Evolutionary conservation across 768 basidiomycete species (phyloP).

Genomic region (Suillus subluteus): DNA sequence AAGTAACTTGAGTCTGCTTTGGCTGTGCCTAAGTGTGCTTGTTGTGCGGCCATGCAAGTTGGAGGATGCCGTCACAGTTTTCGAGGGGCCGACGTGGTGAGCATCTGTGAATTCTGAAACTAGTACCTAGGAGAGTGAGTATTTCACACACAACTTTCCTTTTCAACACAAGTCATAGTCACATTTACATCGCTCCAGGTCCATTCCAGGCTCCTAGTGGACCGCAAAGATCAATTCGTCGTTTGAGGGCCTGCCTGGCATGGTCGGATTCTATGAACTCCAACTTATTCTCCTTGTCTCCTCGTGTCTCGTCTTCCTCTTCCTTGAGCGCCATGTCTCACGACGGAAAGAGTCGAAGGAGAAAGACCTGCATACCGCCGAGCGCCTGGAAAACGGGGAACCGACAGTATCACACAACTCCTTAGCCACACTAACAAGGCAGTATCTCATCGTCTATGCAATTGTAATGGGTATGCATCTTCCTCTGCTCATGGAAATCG

Average conservation of each 20-base stretch:
- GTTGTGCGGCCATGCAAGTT: not conserved
- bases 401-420: slow-evolving; percentile 24
- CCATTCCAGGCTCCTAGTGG: not conserved
- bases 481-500: not conserved
- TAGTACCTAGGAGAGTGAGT: not conserved
- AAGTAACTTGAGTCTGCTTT: not conserved
- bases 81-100: not conserved
- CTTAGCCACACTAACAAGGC: slow-evolving; percentile 41
- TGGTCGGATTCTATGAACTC: slow-evolving; percentile 44
- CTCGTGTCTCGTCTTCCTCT: slow-evolving; percentile 38
- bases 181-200: no score
- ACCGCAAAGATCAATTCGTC: not conserved
- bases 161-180: not conserved
- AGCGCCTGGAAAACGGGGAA: slow-evolving; percentile 37
- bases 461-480: slow-evolving; percentile 67
- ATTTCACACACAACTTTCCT: not conserved
- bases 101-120: not conserved
- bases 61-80: not conserved
- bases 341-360: slow-evolving; percentile 24
- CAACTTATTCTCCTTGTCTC: slow-evolving; percentile 40
- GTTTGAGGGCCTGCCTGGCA: slow-evolving; percentile 12
- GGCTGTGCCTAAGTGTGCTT: not conserved
- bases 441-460: slow-evolving; percentile 69
- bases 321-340: slow-evolving; percentile 38
- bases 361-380: slow-evolving; percentile 29